Evolutionary conservation across 192 early-diverging fungal species (phyloP), one percentile per base, ranked within the genome.

Genomic region (Lobosporangium transversale): DNA sequence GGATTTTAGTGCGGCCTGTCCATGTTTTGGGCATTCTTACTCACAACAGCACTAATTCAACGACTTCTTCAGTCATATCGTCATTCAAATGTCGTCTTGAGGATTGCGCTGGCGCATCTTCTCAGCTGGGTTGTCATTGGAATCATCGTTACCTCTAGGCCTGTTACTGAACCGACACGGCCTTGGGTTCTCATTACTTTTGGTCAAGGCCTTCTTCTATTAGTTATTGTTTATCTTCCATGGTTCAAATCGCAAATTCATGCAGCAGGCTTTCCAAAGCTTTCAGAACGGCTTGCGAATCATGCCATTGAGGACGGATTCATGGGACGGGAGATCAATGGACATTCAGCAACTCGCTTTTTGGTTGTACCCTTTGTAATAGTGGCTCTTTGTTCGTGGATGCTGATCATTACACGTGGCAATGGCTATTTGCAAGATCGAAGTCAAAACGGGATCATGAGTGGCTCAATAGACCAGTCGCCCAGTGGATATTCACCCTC

Each of bases 1-100:
- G n/a, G 11, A 20, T 42, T 49, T 14, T 60, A 86, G 85, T 86
- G 82, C 40, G 65, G 71, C 14, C 43, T 86, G 17, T 83, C 81
- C 8, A 79, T 81, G 15, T 86, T 82, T 56, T 86, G 85, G 85
- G 79, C 74, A 26, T 86, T 79, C 64, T 64, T 86, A 6, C 55
- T 86, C 11, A 81, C 85, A 23, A 86, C 80, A 1, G 81, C 80
- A 20, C 66, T 79, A 60, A 70, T 81, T 20, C 73, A 80, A 36
- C 73, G 85, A 7, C 80, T 83, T 66, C 62, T 80, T 14, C 80
- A 86, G 59, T 81, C 81, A 49, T 84, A 82, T 53, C 75, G 83
- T 47, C 63, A 81, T 0, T 78, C 68, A 31, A 80, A 80, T 37
- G 85, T 81, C 12, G 78, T 84, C 31, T 51, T 83, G 35, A 75